Evolutionary conservation across 2,329 filamentous ascomycete genomes (phyloP).

Genomic region (Talaromyces sp.): DNA sequence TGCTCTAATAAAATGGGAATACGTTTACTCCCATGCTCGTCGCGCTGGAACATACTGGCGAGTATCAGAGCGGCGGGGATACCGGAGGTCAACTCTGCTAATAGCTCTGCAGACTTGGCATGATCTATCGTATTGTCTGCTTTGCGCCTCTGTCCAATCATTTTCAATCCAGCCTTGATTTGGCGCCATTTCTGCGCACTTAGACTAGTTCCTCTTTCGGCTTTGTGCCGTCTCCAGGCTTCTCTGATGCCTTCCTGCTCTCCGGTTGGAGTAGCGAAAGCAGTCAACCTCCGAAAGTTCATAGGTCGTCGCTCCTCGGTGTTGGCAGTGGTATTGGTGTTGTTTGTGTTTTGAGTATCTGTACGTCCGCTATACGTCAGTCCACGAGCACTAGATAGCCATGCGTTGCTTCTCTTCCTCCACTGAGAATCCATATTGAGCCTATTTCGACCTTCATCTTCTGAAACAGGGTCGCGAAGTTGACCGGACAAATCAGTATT

Average conservation of each 20-base stretch:
- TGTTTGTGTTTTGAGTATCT: constrained; percentile 44
- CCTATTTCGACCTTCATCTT: constrained; percentile 67
- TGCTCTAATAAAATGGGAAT: constrained; percentile 95
- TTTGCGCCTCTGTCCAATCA: constrained; percentile 71
- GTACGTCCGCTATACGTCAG: constrained; percentile 47
- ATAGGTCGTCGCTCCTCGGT: constrained; percentile 54
- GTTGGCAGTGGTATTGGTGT: constrained; percentile 15
- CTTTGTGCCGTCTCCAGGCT: constrained; percentile 46
- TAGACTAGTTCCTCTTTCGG: constrained; percentile 65
- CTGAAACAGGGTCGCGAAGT: constrained; percentile 59
- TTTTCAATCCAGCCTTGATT: constrained; percentile 81
- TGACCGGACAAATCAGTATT: constrained; percentile 58
- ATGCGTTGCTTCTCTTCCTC: constrained; percentile 54
- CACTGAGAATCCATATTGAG: constrained; percentile 52
- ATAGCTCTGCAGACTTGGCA: constrained; percentile 89
- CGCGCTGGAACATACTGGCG: constrained; percentile 95
- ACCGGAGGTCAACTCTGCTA: constrained; percentile 89
- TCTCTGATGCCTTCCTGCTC: constrained; percentile 59
- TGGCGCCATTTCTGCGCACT: constrained; percentile 82
- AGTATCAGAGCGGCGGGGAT: constrained; percentile 90
- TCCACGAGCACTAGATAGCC: constrained; percentile 45
- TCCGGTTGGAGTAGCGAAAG: constrained; percentile 58
- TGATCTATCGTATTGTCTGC: constrained; percentile 83
- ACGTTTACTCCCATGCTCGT: constrained; percentile 90
- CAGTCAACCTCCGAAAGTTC: constrained; percentile 62